Percentiles rank a stretch among this genome's conserved stretches.
Evolutionary conservation across 768 basidiomycete species (phyloP).

Genomic region (Lactarius tabidus): DNA sequence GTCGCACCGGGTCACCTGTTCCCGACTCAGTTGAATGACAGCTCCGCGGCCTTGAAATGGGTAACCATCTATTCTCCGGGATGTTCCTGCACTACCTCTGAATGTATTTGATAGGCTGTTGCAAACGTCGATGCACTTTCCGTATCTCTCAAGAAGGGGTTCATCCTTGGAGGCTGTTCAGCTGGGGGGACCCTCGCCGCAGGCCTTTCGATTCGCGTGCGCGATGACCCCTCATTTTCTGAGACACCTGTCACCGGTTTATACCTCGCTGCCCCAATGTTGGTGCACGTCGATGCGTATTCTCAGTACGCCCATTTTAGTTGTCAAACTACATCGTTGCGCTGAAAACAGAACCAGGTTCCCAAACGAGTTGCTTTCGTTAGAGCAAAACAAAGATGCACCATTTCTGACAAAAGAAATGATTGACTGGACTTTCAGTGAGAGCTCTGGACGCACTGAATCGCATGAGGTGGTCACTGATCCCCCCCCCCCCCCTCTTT

Average conservation of each 20-base stretch:
- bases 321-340: not conserved
- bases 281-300: slow-evolving; percentile 26
- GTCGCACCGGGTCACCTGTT: slow-evolving; percentile 26
- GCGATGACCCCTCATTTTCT: slow-evolving; percentile 28
- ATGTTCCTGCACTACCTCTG: too few relatives aligned
- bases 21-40: slow-evolving; percentile 27
- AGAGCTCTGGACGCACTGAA: not conserved
- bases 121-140: slow-evolving; percentile 15
- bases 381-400: slow-evolving; percentile 11
- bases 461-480: not conserved
- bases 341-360: not conserved
- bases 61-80: slow-evolving; percentile 5
- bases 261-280: slow-evolving; percentile 25
- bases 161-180: slow-evolving; percentile 30
- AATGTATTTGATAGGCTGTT: slow-evolving; percentile 9
- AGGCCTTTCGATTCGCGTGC: slow-evolving; percentile 26
- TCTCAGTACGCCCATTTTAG: slow-evolving; percentile 15
- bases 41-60: slow-evolving; percentile 29
- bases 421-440: not conserved
- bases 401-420: not conserved
- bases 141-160: slow-evolving; percentile 26
- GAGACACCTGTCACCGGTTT: slow-evolving; percentile 29
- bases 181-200: slow-evolving; percentile 29
- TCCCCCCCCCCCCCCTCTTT: not conserved
- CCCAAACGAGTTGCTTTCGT: slow-evolving; percentile 7